Conservation (phyloP, 768 basidiomycete genomes). For the Paxillus ammoniavirescens region DNA sequence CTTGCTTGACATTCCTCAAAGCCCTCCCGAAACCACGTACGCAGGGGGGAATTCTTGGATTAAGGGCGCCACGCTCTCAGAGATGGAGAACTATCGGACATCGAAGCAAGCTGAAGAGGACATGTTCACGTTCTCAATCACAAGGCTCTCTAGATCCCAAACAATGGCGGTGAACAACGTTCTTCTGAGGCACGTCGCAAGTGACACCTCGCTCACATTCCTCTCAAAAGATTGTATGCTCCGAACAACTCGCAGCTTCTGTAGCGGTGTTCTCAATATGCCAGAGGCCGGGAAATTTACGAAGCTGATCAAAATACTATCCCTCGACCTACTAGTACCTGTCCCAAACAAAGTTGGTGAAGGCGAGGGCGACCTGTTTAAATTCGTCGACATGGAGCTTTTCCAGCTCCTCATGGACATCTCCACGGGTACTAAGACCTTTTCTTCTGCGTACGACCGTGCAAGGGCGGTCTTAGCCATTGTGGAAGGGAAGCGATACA, state of each 20-base stretch:
- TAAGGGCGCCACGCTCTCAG: neutral
- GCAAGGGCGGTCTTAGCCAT: neutral
- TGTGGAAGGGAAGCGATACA: neutral
- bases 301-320: neutral
- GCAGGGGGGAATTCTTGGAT: too few relatives aligned
- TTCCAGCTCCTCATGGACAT: conserved; percentile 5
- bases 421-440: neutral
- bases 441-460: neutral
- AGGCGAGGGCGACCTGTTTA: neutral
- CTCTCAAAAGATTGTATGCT: conserved; percentile 2
- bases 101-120: conserved; percentile 16
- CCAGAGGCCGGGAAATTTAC: neutral
- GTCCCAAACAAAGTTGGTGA: neutral
- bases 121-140: conserved; percentile 28
- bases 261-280: neutral
- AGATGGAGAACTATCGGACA: neutral
- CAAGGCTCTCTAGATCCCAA: conserved; percentile 18
- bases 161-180: conserved; percentile 3
- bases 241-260: neutral
- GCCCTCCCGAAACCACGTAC: neutral
- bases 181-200: neutral
- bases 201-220: conserved; percentile 2
- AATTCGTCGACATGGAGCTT: conserved; percentile 2
- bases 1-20: neutral
- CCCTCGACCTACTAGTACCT: neutral